A percentile compares a stretch with the other conserved stretches of the same genome.
Conservation (phyloP, 169 alveolate genomes). For the Babesia ovis region DNA sequence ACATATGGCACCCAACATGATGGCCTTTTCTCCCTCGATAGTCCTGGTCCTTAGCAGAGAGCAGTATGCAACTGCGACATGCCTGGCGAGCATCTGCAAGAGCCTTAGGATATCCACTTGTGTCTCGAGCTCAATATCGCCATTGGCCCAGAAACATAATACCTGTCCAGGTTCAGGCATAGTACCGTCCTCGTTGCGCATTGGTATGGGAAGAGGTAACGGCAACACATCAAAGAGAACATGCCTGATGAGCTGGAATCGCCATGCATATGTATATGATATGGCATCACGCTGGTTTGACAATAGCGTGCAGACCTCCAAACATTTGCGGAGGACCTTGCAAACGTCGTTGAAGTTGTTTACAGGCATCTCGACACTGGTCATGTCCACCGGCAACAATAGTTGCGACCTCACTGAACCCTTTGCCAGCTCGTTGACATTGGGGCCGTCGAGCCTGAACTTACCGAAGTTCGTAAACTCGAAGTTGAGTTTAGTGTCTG, state of each 20-base stretch:
- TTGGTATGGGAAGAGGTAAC: conserved; percentile 52
- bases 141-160: conserved; percentile 46
- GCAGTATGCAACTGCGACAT: conserved; percentile 39
- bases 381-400: conserved; percentile 56
- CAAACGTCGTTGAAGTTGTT: conserved; percentile 53
- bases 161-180: conserved; percentile 22
- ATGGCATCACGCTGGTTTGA: conserved; percentile 67
- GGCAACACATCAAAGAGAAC: conserved; percentile 61
- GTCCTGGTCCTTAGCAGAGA: conserved; percentile 50
- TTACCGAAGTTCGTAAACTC: conserved; percentile 72
- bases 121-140: conserved; percentile 50
- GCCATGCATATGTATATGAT: conserved; percentile 61
- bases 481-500: conserved; percentile 33
- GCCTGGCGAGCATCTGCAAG: conserved; percentile 55
- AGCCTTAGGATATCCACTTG: conserved; percentile 59
- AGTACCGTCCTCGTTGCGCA: conserved; percentile 36
- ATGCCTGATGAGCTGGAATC: conserved; percentile 62
- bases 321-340: conserved; percentile 52
- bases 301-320: conserved; percentile 47
- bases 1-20: conserved; percentile 62
- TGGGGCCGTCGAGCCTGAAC: conserved; percentile 77
- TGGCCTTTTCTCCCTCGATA: conserved; percentile 66
- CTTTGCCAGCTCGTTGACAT: conserved; percentile 74
- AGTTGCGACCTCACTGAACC: conserved; percentile 66
- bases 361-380: conserved; percentile 57